Base-by-base conservation (phyloP, 202 grass and related monocot genomes). In the Zoysia matrella region DNA sequence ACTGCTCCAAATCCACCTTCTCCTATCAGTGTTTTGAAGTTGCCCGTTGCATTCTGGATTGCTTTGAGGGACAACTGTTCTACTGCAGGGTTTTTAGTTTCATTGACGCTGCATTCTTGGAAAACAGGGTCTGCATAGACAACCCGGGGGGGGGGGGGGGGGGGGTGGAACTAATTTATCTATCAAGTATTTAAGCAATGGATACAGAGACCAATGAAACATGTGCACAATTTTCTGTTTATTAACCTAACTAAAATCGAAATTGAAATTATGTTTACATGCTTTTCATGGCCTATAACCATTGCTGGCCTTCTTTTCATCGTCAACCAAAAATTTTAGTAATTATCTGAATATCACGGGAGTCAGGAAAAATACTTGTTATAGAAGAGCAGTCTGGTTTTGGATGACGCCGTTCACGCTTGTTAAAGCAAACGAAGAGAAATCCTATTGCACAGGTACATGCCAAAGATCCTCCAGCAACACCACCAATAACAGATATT, bases 401-500 rank as follows among this genome's bases (percentile, higher is more conserved):
- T 14, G 58, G 66, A 77, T 88, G 53, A 18, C 76, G 86, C 11
- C 14, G 62, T 60, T 85, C 75, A 76, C 85, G 88, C 61, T 82
- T 93, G 55, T 74, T 86, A 73, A 90, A 93, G 73, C 91, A 93
- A 74, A 51, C 49, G 40, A 90, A 88, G 36, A 88, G 71, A 5
- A 70, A 77, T 71, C 88, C 91, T 71, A 93, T 72, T 45, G 79
- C 83, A 81, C 74, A 72, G 71, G 82, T 88, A 13, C 86, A 90
- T 47, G 91, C 79, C 68, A 93, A 48, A 80, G 88, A 93, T 86
- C 85, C 88, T 60, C 91, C 88, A 2, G 88, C 88, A 75, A 91
- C 41, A 62, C 78, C 62, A 49, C 85, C 57, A 41, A 90, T 48
- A 61, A 83, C 71, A 81, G 65, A 78, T 39, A 85, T 70, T 65